Evolutionary conservation across 169 alveolate species (phyloP).

Genomic region (Cystoisospora suis): DNA sequence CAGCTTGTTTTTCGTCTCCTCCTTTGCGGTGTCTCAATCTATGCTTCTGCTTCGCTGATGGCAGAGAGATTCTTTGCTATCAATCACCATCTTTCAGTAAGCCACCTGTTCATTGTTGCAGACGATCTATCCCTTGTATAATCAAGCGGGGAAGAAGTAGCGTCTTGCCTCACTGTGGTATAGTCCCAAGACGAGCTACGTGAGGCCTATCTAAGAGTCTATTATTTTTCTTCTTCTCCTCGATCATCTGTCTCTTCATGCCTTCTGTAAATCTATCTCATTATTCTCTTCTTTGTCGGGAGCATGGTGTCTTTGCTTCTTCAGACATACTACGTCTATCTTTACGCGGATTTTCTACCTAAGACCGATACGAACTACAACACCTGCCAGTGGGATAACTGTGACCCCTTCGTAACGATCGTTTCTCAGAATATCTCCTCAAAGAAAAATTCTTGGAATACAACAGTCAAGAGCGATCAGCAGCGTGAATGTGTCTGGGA

Average conservation of each 20-base stretch:
- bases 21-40: too few relatives aligned
- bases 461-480: slow-evolving; percentile 49
- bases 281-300: neutral
- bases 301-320: neutral
- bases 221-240: neutral
- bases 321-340: slow-evolving; percentile 53
- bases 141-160: neutral
- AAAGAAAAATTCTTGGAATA: slow-evolving; percentile 23
- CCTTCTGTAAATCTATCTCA: neutral
- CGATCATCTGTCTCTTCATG: neutral
- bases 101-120: too few relatives aligned
- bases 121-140: neutral
- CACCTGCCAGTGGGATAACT: slow-evolving; percentile 49
- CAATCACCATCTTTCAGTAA: too few relatives aligned
- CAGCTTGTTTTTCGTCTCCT: neutral
- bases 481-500: slow-evolving; percentile 63
- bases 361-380: slow-evolving; percentile 53
- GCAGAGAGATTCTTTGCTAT: too few relatives aligned
- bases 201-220: neutral
- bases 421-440: neutral
- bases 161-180: too few relatives aligned
- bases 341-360: slow-evolving; percentile 53
- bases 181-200: neutral
- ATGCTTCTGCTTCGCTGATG: too few relatives aligned
- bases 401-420: slow-evolving; percentile 57